Conservation (phyloP, 768 basidiomycete species). For the Kwoniella pini region DNA sequence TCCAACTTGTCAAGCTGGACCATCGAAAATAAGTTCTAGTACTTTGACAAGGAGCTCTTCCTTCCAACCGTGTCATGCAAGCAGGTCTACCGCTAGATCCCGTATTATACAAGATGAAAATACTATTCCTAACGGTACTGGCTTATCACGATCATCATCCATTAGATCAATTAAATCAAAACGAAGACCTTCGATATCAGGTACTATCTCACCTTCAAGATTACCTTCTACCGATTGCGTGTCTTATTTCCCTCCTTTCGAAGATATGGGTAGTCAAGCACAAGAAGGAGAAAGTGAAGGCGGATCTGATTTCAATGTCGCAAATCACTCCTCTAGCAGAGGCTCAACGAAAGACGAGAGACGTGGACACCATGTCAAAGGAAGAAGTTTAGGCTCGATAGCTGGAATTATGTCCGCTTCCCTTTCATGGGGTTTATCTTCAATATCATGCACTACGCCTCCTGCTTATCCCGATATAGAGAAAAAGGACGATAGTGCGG, state of each 20-base stretch:
- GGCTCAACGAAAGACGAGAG: not conserved
- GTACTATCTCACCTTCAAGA: constrained; percentile 25
- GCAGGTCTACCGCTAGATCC: no score
- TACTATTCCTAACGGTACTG: not conserved
- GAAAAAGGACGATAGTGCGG: constrained; percentile 16
- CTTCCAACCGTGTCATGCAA: not conserved
- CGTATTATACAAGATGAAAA: no score
- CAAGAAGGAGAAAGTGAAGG: not conserved
- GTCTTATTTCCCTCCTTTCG: constrained; percentile 46
- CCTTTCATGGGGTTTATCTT: constrained; percentile 13
- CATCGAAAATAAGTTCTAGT: not conserved
- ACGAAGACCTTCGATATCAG: not conserved
- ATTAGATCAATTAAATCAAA: constrained; percentile 7
- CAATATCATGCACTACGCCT: not conserved
- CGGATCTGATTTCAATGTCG: no score
- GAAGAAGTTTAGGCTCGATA: constrained; percentile 30
- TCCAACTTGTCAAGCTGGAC: not conserved
- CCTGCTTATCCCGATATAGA: not conserved
- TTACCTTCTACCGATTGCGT: constrained; percentile 35
- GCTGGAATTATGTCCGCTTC: constrained; percentile 35
- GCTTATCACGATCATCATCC: constrained; percentile 9
- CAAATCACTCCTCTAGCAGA: not conserved
- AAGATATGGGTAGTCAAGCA: constrained; percentile 27
- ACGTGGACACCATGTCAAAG: constrained; percentile 23
- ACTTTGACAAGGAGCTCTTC: constrained; percentile 8